These are phyloP conservation scores for Tetracentron sinense DNA, from an alignment of 164 flowering plant species.

Conservation along the genomic window DNA sequence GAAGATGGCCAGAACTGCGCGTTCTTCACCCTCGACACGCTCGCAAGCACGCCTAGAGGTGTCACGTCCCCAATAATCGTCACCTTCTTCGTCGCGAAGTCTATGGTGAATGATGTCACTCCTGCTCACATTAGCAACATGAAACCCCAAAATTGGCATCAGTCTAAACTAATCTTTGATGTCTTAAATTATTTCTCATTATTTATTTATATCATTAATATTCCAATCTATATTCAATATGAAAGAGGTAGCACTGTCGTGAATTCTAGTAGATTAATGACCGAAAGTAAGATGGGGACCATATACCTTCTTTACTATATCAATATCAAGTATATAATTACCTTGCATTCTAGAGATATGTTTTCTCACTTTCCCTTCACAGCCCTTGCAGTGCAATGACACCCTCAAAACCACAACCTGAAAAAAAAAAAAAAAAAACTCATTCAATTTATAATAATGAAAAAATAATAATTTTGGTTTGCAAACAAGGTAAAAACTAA, in stretches of 20 bases:
- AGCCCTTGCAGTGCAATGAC: constrained; percentile 93
- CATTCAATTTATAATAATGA: background rate
- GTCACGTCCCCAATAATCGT: constrained; percentile 77
- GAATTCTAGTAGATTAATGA: too few relatives aligned
- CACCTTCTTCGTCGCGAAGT: constrained; percentile 74
- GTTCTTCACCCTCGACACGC: constrained; percentile 78
- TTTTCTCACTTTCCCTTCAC: constrained; percentile 88
- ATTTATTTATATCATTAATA: too few relatives aligned
- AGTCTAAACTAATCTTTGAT: too few relatives aligned
- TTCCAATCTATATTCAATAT: too few relatives aligned
- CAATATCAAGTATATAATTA: constrained; percentile 9
- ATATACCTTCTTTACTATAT: too few relatives aligned
- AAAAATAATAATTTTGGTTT: background rate
- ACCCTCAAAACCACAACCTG: constrained; percentile 90
- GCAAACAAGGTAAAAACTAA: background rate
- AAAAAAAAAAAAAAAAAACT: constrained; percentile 1
- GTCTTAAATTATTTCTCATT: too few relatives aligned
- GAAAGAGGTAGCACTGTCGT: too few relatives aligned
- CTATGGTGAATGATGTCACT: constrained; percentile 79
- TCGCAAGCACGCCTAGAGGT: constrained; percentile 64
- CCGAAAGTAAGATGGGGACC: too few relatives aligned
- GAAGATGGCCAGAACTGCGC: constrained; percentile 87
- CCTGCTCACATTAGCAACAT: constrained; percentile 41
- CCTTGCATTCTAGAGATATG: constrained; percentile 97
- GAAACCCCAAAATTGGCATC: background rate